Evolutionary conservation across 345 rosid species (phyloP).

Genomic region (Eutrema yunnanense): DNA sequence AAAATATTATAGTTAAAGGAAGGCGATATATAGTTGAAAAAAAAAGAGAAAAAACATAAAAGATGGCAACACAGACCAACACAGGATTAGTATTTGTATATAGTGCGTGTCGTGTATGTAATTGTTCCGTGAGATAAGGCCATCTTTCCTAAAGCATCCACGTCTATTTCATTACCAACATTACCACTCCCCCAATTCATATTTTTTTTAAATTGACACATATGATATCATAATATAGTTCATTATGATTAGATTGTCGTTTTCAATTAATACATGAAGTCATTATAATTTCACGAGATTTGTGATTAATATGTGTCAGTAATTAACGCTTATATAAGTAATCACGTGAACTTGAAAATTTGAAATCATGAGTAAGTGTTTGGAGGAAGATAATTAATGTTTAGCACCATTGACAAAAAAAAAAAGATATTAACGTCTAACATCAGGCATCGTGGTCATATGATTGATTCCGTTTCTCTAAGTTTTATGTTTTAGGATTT

Average conservation of each 20-base stretch:
- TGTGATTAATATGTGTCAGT: neutral
- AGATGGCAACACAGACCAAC: slow-evolving; percentile 34
- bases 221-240: neutral
- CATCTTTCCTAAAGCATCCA: slow-evolving; percentile 19
- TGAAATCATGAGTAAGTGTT: neutral
- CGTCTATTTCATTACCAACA: slow-evolving; percentile 23
- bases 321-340: slow-evolving; percentile 2
- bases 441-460: neutral
- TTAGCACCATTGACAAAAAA: neutral
- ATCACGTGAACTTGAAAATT: slow-evolving; percentile 24
- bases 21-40: neutral
- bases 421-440: neutral
- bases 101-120: slow-evolving; percentile 33
- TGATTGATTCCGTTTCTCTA: neutral
- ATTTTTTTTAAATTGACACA: neutral
- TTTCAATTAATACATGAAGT: neutral
- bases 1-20: slow-evolving; percentile 2
- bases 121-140: slow-evolving; percentile 29
- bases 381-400: neutral
- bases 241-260: neutral
- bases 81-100: slow-evolving; percentile 20
- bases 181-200: slow-evolving; percentile 7
- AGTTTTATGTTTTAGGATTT: neutral
- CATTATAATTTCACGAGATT: neutral
- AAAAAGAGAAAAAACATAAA: neutral